Conservation (phyloP, 495 filamentous ascomycete genomes). For the Tuber microsphaerosporum region DNA sequence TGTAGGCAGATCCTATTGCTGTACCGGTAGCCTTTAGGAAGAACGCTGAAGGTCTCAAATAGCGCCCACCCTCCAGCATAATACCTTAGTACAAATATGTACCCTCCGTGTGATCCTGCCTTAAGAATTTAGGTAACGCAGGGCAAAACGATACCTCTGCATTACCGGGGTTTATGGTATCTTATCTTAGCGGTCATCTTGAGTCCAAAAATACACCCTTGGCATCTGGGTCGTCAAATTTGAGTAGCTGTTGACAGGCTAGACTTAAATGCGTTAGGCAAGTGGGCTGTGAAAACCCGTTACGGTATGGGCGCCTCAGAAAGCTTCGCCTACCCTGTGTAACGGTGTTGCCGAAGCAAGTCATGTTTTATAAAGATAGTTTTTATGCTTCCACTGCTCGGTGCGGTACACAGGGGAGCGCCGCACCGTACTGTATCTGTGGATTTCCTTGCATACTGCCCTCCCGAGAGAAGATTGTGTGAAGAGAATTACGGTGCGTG, state of each 20-base stretch:
- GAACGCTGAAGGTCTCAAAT: neutral
- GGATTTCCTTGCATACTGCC: neutral
- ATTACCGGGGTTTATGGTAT: neutral
- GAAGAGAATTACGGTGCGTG: neutral
- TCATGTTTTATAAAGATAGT: neutral
- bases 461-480: neutral
- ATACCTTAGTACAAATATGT: neutral
- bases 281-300: constrained; percentile 1
- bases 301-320: neutral
- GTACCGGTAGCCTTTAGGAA: neutral
- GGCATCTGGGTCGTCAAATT: neutral
- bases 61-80: neutral
- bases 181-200: neutral
- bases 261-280: neutral
- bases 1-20: neutral
- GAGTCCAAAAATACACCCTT: neutral
- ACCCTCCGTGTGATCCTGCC: neutral
- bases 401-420: neutral
- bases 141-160: neutral
- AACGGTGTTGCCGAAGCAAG: neutral
- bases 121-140: neutral
- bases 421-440: neutral
- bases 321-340: neutral
- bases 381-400: neutral
- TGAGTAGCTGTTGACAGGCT: neutral